Evolutionary conservation across 768 basidiomycete species (phyloP), one percentile per base, ranked within the genome.

Genomic region (Strobilomyces confusus): DNA sequence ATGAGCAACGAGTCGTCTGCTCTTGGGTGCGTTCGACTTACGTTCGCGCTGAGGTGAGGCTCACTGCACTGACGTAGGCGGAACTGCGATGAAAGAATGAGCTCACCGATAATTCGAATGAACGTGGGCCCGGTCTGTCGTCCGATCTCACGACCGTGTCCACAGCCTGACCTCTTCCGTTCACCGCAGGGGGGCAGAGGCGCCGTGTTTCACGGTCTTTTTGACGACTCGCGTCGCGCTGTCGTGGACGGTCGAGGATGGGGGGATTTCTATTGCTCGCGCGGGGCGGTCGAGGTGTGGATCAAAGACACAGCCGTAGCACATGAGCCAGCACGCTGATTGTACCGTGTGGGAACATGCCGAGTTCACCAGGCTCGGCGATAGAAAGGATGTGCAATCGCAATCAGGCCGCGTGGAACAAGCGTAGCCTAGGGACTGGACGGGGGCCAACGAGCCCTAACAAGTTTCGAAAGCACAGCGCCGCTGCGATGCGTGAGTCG

Each of bases 251-350:
- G 58, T 11, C 69, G 76, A n/a, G 88, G 87, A 9, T 86, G 84
- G 85, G 86, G 82, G 1, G 60, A 63, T 5, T 90, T 90, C 61
- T 74, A 80, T 36, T 87, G 85, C 63, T 76, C 76, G 20, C 71
- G 76, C 7, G 77, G 77, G 38, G 69, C 67, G 29, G 75, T 86
- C 4, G 78, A 85, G 62, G 79, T 90, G 15, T 90, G 87, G 87
- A 68, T 75, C 17, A 64, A 44, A 52, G 59, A 49, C 4, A 9
- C 26, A 22, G 22, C 11, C 5, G 11, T 22, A 26, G 12, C n/a
- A 29, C 22, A 4, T 5, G 29, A 29, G 7, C 7, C 29, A 6
- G 29, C 29, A 29, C 29, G 9, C 29, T 29, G n/a, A n/a, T n/a
- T n/a, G n/a, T n/a, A n/a, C n/a, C n/a, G n/a, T n/a, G n/a, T n/a